These are phyloP conservation scores for Aurinia saxatilis DNA, from an alignment of 345 rosid species.

Conservation along the genomic window DNA sequence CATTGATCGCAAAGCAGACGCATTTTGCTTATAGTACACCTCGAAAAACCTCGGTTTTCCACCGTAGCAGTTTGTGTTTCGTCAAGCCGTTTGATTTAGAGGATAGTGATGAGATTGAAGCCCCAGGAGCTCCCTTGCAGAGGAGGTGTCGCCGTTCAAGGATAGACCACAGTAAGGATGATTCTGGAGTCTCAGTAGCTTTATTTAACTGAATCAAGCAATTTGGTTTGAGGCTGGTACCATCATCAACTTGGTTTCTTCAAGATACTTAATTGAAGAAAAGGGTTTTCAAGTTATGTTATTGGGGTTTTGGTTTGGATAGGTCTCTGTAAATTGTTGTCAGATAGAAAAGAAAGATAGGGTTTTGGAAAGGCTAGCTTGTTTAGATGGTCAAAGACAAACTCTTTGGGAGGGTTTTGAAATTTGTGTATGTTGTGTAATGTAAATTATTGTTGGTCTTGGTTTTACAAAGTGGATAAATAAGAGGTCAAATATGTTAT, in stretches of 20 bases:
- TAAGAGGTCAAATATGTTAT: background rate
- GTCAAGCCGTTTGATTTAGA: slow-evolving; percentile 10
- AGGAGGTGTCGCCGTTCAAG: slow-evolving; percentile 27
- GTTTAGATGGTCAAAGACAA: background rate
- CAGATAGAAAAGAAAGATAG: slow-evolving; percentile 11
- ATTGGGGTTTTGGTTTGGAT: slow-evolving; percentile 6
- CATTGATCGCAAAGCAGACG: slow-evolving; percentile 46
- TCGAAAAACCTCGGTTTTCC: slow-evolving; percentile 38
- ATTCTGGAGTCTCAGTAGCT: slow-evolving; percentile 48
- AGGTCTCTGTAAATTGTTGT: slow-evolving; percentile 20
- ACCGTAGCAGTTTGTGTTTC: slow-evolving; percentile 21
- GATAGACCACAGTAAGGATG: slow-evolving; percentile 26
- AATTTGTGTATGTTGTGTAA: slow-evolving; percentile 1
- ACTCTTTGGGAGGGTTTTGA: background rate
- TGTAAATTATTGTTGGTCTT: slow-evolving; percentile 2
- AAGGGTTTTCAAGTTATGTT: background rate
- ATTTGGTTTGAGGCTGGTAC: slow-evolving; percentile 4
- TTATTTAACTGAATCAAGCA: slow-evolving; percentile 32
- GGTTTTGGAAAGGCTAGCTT: slow-evolving; percentile 15
- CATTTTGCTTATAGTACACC: slow-evolving; percentile 79
- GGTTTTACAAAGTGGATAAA: background rate
- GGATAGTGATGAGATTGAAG: slow-evolving; percentile 38
- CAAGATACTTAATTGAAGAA: slow-evolving; percentile 20
- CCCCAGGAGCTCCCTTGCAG: slow-evolving; percentile 62
- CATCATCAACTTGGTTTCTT: slow-evolving; percentile 5